Evolutionary conservation across 441 rosid genomes (phyloP).

Genomic region (Biscutella laevigata): DNA sequence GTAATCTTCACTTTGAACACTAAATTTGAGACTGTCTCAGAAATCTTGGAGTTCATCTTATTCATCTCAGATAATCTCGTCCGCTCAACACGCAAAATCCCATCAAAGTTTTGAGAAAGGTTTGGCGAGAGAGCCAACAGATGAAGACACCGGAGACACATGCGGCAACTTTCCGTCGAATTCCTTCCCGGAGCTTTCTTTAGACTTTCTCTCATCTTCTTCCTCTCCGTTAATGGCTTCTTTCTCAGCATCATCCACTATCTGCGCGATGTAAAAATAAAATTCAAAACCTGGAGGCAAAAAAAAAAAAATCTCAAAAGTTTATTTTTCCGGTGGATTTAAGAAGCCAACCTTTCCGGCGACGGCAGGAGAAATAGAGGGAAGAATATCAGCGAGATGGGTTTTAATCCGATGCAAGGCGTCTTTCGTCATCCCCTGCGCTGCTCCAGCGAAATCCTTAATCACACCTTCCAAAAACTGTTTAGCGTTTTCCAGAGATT

Average conservation of each 20-base stretch:
- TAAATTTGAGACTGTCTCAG: background rate
- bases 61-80: background rate
- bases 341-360: constrained; percentile 25
- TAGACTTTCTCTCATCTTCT: constrained; percentile 6
- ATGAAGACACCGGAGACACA: constrained; percentile 18
- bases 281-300: background rate
- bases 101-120: constrained; percentile 24
- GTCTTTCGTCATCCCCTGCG: constrained; percentile 42
- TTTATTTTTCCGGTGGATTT: background rate
- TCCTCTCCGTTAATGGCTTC: constrained; percentile 23
- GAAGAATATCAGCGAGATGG: constrained; percentile 29
- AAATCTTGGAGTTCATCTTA: background rate
- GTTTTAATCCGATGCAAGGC: constrained; percentile 39
- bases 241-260: constrained; percentile 30
- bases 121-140: constrained; percentile 14
- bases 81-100: background rate
- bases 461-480: constrained; percentile 35
- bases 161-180: constrained; percentile 5
- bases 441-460: constrained; percentile 33
- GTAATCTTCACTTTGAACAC: background rate
- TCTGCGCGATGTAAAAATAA: constrained; percentile 1
- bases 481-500: constrained; percentile 34
- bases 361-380: constrained; percentile 34
- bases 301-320: background rate
- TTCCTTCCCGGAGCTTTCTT: background rate